A percentile compares a stretch with the other conserved stretches of the same genome.
phyloP scores from a whole-genome alignment of 2,329 filamentous ascomycete species.

The Aureobasidium musti region DNA sequence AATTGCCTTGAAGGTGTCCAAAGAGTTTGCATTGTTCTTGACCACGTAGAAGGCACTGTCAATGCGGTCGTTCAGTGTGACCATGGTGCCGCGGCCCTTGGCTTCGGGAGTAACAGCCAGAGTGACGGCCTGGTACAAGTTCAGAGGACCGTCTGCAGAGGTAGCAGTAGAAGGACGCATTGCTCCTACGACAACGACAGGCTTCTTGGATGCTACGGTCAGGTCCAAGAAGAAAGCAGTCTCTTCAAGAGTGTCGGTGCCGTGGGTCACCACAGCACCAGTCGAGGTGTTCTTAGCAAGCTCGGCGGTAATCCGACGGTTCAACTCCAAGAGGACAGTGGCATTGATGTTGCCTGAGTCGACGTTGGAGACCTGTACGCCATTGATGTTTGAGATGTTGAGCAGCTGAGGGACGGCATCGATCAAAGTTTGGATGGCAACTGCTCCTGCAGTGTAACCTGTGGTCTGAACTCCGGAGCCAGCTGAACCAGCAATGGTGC shows the following conservation, averaged over 20 bases:
- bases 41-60: constrained; percentile 59
- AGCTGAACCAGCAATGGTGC: constrained; percentile 60
- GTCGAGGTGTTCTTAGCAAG: constrained; percentile 48
- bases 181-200: constrained; percentile 61
- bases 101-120: constrained; percentile 54
- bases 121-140: constrained; percentile 62
- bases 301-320: constrained; percentile 53
- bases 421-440: constrained; percentile 54
- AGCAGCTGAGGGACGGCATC: constrained; percentile 58
- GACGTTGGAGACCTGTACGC: constrained; percentile 49
- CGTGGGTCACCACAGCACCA: constrained; percentile 63
- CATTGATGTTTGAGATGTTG: constrained; percentile 57
- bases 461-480: constrained; percentile 55
- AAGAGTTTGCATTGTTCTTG: constrained; percentile 63
- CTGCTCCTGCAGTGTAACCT: constrained; percentile 55
- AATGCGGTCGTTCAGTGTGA: constrained; percentile 65
- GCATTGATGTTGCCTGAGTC: constrained; percentile 48
- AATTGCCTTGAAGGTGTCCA: constrained; percentile 62
- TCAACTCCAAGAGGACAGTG: constrained; percentile 52
- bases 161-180: constrained; percentile 65
- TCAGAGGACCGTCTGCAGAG: constrained; percentile 64
- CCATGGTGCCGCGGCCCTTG: constrained; percentile 57
- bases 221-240: constrained; percentile 64
- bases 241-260: constrained; percentile 66
- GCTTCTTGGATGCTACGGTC: constrained; percentile 59